A percentile compares a stretch with the other conserved stretches of the same genome.
Evolutionary conservation across 1,284 basidiomycete genomes (phyloP).

Genomic region (Tilletia horrida): DNA sequence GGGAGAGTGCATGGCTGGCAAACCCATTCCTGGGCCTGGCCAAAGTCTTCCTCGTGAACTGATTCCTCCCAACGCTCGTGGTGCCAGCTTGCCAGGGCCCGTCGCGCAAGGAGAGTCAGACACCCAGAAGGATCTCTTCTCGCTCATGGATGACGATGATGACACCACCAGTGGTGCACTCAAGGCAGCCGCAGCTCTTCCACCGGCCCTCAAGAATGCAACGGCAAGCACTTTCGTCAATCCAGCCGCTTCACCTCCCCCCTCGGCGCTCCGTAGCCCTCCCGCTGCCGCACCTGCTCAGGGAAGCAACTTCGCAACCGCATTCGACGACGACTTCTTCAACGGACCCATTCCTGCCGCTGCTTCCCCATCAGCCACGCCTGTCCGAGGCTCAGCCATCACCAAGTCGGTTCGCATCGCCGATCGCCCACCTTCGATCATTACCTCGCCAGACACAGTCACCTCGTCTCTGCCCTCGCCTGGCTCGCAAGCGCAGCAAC

Average conservation of each 20-base stretch:
- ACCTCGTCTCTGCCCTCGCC: slow-evolving; percentile 2
- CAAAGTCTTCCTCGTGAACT: slow-evolving; percentile 68
- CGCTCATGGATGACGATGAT: slow-evolving; percentile 62
- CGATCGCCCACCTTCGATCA: slow-evolving; percentile 10
- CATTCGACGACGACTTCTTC: slow-evolving; percentile 47
- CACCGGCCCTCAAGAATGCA: slow-evolving; percentile 30
- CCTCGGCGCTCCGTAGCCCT: slow-evolving; percentile 11
- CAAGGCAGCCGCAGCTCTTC: slow-evolving; percentile 45
- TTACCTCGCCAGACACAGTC: slow-evolving; percentile 1
- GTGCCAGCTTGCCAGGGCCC: slow-evolving; percentile 39
- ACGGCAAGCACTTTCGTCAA: slow-evolving; percentile 23
- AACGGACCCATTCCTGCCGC: slow-evolving; percentile 28
- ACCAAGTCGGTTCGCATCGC: slow-evolving; percentile 10
- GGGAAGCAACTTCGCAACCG: slow-evolving; percentile 18
- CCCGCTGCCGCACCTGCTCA: not conserved
- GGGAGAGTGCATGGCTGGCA: slow-evolving; percentile 79
- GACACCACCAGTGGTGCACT: slow-evolving; percentile 57
- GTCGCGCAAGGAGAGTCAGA: slow-evolving; percentile 43
- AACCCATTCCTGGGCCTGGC: slow-evolving; percentile 62
- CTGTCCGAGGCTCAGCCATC: not conserved
- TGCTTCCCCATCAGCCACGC: slow-evolving; percentile 17
- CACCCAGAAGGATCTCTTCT: slow-evolving; percentile 57
- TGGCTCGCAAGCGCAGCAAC: not conserved
- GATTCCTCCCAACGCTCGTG: slow-evolving; percentile 74
- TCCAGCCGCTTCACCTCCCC: slow-evolving; percentile 59